Base-by-base conservation (phyloP, 2,329 filamentous ascomycete species). In the Akanthomyces dipterigenus region DNA sequence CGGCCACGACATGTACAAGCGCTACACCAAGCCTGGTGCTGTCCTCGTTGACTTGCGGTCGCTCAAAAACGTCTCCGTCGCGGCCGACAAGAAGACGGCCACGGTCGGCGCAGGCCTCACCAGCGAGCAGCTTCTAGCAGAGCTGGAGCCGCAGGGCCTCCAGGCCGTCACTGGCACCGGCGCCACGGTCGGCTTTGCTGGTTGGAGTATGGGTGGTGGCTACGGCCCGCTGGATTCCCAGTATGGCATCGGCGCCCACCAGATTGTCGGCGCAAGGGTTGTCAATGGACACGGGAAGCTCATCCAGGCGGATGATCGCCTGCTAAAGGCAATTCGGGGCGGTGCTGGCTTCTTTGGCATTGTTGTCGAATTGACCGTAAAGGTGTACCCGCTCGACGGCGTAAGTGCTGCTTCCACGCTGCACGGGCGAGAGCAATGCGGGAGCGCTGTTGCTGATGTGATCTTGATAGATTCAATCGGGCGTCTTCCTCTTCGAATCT, bases 151-250 rank as follows among this genome's bases (percentile, higher is more conserved):
- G 5, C 46, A 63, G 42, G 51, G 55, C 16, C 55, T 66, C 20
- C 28, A 61, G 12, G 61, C 63, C 7, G 12, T 70, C 7, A 60
- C 61, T 1, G 61, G 63, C 11, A 63, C 66, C 2, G 61, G 71
- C 50, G 65, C 65, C 16, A 67, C 63, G 7, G 65, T 76, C 3
- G 74, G 73, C 8, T 75, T 70, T 43, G 67, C 70, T 1, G 71
- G 73, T 1, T 77, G 75, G 74, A 69, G 71, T 9, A 70, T 67
- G 9, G 66, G 68, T 9, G 74, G 73, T 5, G 73, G 74, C 1
- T 75, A 75, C 60, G 75, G 74, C 2, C 64, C 68, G 0, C 68
- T 72, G 24, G 65, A 66, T 3, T 62, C 65, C 1, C 48, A 55
- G 2, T 70, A 65, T 58, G 75, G 75, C 3, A 59, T 76, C 0